Percentiles rank a stretch among this genome's conserved stretches.
Conservation (phyloP, 805 yeast genomes). For the Suhomyces prunicola region DNA sequence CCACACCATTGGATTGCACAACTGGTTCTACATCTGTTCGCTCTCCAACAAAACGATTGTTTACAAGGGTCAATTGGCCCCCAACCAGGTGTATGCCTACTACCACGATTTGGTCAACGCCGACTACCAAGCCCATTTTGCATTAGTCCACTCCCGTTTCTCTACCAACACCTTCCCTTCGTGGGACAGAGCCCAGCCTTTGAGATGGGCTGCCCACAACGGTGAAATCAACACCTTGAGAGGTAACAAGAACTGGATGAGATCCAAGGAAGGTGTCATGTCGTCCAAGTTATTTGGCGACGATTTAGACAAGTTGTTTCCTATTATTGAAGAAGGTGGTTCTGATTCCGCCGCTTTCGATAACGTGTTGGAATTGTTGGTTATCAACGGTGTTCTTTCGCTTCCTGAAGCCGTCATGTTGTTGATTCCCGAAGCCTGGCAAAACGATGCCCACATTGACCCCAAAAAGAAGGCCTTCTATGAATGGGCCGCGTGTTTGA, state of each 20-base stretch:
- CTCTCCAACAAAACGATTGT: slow-evolving; percentile 85
- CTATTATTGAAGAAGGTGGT: slow-evolving; percentile 97
- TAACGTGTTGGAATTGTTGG: slow-evolving; percentile 88
- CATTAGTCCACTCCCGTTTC: slow-evolving; percentile 94
- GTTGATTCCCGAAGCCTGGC: slow-evolving; percentile 98
- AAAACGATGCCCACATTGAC: slow-evolving; percentile 81
- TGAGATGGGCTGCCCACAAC: slow-evolving; percentile 96
- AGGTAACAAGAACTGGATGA: slow-evolving; percentile 99
- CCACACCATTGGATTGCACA: slow-evolving; percentile 87
- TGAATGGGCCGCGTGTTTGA: slow-evolving; percentile 98
- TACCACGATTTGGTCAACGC: slow-evolving; percentile 90
- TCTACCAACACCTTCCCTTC: slow-evolving; percentile 98
- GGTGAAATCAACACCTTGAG: slow-evolving; percentile 97
- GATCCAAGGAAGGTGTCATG: slow-evolving; percentile 98
- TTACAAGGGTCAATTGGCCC: slow-evolving; percentile 96
- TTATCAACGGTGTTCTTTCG: slow-evolving; percentile 86
- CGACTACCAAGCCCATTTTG: slow-evolving; percentile 92
- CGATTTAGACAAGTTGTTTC: slow-evolving; percentile 85
- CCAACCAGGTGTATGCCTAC: slow-evolving; percentile 91
- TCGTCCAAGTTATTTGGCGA: slow-evolving; percentile 82
- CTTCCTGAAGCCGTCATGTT: slow-evolving; percentile 97
- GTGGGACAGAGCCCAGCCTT: slow-evolving; percentile 99
- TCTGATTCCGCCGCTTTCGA: slow-evolving; percentile 98
- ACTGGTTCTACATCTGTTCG: slow-evolving; percentile 97
- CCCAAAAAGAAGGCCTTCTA: slow-evolving; percentile 91